Conservation (phyloP, 2,329 filamentous ascomycete genomes). For the Lasiodiplodia sp. region DNA sequence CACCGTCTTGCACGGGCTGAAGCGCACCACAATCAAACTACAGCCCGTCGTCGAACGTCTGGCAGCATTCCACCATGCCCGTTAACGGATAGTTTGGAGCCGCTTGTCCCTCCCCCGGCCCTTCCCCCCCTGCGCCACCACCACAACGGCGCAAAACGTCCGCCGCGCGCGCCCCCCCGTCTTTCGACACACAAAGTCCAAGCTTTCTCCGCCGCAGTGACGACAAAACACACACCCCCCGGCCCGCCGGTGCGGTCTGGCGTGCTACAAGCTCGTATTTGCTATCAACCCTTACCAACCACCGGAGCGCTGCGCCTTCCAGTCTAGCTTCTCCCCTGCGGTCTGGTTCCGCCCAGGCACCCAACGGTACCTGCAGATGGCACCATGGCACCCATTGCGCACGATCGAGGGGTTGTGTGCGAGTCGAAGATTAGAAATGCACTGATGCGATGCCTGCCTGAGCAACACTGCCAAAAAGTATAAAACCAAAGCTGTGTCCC, state of each 20-base stretch:
- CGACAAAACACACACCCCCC: neutral
- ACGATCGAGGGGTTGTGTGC: neutral
- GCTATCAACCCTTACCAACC: neutral
- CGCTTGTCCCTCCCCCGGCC: neutral
- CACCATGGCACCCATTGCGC: neutral
- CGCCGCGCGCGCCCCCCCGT: too few relatives aligned
- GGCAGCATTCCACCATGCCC: neutral
- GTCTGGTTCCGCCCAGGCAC: neutral
- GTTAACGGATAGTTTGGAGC: neutral
- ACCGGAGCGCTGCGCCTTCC: neutral
- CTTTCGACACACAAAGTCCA: neutral
- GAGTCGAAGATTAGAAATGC: constrained; percentile 4
- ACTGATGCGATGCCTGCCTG: too few relatives aligned
- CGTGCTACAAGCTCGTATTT: constrained; percentile 4
- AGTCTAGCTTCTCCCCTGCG: neutral
- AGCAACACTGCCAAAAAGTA: neutral
- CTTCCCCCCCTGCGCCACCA: neutral
- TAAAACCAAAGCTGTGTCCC: neutral
- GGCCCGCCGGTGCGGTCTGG: neutral
- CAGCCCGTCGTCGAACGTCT: neutral
- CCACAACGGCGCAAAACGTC: neutral
- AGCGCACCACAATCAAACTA: neutral
- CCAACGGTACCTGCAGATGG: neutral
- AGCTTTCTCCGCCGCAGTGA: neutral
- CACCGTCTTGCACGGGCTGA: neutral